Base-by-base conservation (phyloP, 2,329 filamentous ascomycete species). In the Aureobasidium sp. region DNA sequence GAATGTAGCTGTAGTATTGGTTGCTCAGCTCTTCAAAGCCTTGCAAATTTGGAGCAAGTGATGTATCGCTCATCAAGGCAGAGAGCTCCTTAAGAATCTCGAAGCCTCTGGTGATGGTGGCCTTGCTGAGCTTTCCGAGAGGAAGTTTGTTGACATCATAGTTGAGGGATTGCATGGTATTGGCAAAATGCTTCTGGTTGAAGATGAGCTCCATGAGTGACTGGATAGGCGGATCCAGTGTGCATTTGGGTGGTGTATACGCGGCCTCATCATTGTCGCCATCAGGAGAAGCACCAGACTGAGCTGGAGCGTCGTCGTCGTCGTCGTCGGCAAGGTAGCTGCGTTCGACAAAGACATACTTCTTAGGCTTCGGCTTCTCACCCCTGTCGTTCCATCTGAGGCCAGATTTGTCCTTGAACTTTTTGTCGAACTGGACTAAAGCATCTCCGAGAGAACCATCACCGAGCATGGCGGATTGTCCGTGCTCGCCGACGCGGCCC, bases 141-240 rank as follows among this genome's bases (percentile, higher is more conserved):
- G 91, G 91, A 44, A 96, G 77, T 72, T 95, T 95, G 65, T 87
- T 79, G 11, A 82, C 79, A 67, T 91, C 86, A 67, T 91, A 91
- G 66, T 89, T 88, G 66, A 90, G 77, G 1, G 82, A 78, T 1
- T 74, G 71, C 85, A 90, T 88, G 39, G 84, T 82, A 9, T 81
- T 80, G 24, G 83, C 78, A 72, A 95, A 91, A 70, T 87, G 86
- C 24, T 85, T 72, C 62, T 84, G 81, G 72, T 95, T 92, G 79
- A 96, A 96, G 64, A 96, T 95, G 66, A 96, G 82, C 63, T 85
- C 77, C 80, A 95, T 86, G 22, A 96, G 76, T 9, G 84, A 76
- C 70, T 91, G 85, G 3, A 90, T 78, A 0, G 85, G 78, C 14
- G 75, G 71, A 0, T 80, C 74, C 1, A 93, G 79, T 3, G 80